Evolutionary conservation across 1,139 yeast genomes (phyloP), one percentile per base, ranked within the genome.

Genomic region (Debaryomycetaceae sp.): DNA sequence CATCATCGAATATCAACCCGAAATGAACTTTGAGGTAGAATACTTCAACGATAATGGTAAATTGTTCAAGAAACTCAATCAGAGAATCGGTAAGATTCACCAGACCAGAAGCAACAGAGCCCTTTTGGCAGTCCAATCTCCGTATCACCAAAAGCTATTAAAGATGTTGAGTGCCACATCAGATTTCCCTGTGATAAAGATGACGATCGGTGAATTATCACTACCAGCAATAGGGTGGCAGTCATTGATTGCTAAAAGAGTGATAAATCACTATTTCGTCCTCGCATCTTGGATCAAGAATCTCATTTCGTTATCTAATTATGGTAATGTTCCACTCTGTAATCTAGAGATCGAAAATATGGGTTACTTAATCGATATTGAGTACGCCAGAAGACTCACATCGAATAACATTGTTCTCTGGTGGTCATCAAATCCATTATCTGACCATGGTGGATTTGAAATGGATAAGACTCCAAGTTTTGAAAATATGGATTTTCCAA

Each of bases 191-290:
- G 72, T 80, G 1, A 68, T 89, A 20, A 75, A 74, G 45, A 78
- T 86, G 77, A 69, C 76, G 14, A 71, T 81, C 5, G 68, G 78
- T 47, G 83, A 80, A 56, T 59, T 78, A 38, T 63, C 80, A 1
- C 66, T 89, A 27, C 93, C 96, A 5, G 84, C 95, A 3, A 67
- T 93, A 43, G 90, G 95, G 6, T 93, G 99, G 98, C 96, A 90
- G 58, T 63, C 79, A 1, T 71, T 81, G 24, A 74, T 88, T n/a
- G 70, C 84, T 39, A 84, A 83, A 52, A 72, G 90, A 48, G 68
- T 88, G 4, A 73, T 85, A 39, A 83, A 82, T 54, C 91, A 87
- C 52, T 84, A 82, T 59, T 72, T 93, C 44, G 81, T 87, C 0
- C 68, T 90, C 39, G 87, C 95, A 0, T 72, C 84, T 1, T 86